phyloP scores from a whole-genome alignment of 805 yeast genomes.

The Kregervanrija delftensis region DNA sequence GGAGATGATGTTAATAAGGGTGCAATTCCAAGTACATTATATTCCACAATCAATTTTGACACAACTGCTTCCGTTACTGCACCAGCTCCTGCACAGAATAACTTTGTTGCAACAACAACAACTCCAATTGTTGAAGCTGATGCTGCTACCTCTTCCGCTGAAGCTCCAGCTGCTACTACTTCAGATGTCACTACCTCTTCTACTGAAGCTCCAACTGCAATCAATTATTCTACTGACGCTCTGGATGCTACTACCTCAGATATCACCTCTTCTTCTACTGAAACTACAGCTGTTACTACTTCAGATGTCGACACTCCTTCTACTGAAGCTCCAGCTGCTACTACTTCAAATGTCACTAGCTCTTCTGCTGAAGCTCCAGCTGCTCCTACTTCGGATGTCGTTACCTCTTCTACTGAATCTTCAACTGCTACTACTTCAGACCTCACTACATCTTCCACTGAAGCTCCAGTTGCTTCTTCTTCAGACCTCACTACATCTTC shows the following conservation, averaged over 20 bases:
- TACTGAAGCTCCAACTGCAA: background rate
- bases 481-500: slow-evolving; percentile 1
- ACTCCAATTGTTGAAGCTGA: slow-evolving; percentile 2
- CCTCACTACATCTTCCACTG: slow-evolving; percentile 1
- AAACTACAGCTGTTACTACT: background rate
- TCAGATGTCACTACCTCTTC: background rate
- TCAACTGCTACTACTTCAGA: slow-evolving; percentile 1
- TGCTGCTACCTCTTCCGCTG: slow-evolving; percentile 10
- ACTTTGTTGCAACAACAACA: slow-evolving; percentile 1
- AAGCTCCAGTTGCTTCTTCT: background rate
- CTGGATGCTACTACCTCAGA: background rate
- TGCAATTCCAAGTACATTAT: slow-evolving; percentile 1
- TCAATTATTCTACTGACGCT: background rate
- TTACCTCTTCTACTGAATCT: background rate
- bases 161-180: slow-evolving; percentile 3
- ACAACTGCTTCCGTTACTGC: slow-evolving; percentile 6
- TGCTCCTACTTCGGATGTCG: background rate
- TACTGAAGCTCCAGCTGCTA: background rate
- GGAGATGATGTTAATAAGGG: slow-evolving; percentile 1
- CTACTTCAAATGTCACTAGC: background rate
- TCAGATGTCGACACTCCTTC: background rate
- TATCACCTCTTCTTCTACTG: background rate
- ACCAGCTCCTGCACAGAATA: slow-evolving; percentile 1
- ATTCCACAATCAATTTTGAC: slow-evolving; percentile 3
- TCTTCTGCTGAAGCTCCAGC: background rate